Evolutionary conservation across 306 rosid species (phyloP).

Genomic region (Medicago truncatula): DNA sequence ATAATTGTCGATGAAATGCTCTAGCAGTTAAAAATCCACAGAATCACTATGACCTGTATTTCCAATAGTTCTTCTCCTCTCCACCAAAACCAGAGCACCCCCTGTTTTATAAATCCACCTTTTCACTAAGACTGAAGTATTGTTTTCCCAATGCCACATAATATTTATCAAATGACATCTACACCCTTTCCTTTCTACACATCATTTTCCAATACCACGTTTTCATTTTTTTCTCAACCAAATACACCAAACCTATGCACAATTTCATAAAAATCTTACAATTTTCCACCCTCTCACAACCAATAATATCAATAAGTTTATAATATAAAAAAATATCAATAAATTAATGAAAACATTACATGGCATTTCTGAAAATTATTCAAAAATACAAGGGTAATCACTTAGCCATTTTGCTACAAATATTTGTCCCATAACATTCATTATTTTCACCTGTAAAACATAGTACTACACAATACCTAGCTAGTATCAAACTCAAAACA

Average conservation of each 20-base stretch:
- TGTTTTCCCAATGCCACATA: background rate
- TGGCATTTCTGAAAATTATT: conserved; percentile 20
- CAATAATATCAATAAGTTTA: background rate
- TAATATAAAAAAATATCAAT: background rate
- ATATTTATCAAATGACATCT: background rate
- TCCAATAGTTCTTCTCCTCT: background rate
- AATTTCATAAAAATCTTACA: background rate
- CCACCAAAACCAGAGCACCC: conserved; percentile 62
- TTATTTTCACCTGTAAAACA: conserved; percentile 4
- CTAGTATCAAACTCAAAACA: background rate
- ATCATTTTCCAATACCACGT: background rate
- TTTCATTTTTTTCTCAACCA: conserved; percentile 6
- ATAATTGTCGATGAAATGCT: background rate
- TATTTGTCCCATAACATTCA: background rate
- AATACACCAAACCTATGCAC: conserved; percentile 7
- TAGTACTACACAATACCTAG: background rate
- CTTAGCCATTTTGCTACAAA: conserved; percentile 19
- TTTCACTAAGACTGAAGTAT: background rate
- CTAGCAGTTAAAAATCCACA: conserved; percentile 43
- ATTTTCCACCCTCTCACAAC: conserved; percentile 1
- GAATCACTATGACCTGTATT: conserved; percentile 19
- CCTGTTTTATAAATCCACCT: conserved; percentile 38
- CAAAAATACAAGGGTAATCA: background rate
- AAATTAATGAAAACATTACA: background rate
- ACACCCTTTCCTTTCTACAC: conserved; percentile 24